These are phyloP conservation scores for Hirschioporus abietinus DNA, from an alignment of 768 basidiomycete genomes.

Conservation along the genomic window DNA sequence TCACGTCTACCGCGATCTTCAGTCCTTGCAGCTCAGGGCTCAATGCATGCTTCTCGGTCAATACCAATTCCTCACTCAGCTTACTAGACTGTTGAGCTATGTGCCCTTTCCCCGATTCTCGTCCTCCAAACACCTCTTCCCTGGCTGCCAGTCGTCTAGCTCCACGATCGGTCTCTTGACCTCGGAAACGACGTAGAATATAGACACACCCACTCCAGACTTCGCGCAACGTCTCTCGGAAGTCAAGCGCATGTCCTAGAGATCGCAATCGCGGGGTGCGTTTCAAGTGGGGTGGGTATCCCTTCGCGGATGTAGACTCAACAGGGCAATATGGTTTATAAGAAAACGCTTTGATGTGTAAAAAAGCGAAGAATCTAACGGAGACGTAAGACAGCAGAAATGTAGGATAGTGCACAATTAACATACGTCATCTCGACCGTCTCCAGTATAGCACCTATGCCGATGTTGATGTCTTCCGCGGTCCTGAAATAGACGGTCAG, in stretches of 20 bases:
- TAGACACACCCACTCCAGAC: constrained; percentile 55
- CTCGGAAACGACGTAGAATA: constrained; percentile 46
- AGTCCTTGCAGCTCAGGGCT: constrained; percentile 8
- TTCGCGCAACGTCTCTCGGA: constrained; percentile 63
- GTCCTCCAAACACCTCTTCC: constrained; percentile 29
- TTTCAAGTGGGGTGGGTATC: constrained; percentile 20
- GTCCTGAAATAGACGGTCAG: constrained; percentile 61
- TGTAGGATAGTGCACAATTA: constrained; percentile 9
- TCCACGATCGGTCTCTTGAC: constrained; percentile 48
- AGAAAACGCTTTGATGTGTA: constrained; percentile 69
- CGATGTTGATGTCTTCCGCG: constrained; percentile 66
- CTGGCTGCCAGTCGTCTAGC: constrained; percentile 35
- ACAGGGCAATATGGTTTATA: constrained; percentile 54
- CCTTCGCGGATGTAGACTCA: constrained; percentile 21
- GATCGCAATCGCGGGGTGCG: constrained; percentile 52
- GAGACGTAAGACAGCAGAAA: constrained; percentile 3
- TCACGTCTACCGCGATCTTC: constrained; percentile 35
- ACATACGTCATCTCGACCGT: constrained; percentile 74
- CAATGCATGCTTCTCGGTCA: not conserved
- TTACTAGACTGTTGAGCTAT: not conserved
- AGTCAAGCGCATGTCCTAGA: constrained; percentile 61
- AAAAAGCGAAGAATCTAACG: constrained; percentile 55
- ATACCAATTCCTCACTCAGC: not conserved
- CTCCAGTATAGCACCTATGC: constrained; percentile 60
- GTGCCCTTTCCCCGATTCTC: constrained; percentile 14